phyloP scores from a whole-genome alignment of 2,329 filamentous ascomycete species.

The Hypoxylon sp. region DNA sequence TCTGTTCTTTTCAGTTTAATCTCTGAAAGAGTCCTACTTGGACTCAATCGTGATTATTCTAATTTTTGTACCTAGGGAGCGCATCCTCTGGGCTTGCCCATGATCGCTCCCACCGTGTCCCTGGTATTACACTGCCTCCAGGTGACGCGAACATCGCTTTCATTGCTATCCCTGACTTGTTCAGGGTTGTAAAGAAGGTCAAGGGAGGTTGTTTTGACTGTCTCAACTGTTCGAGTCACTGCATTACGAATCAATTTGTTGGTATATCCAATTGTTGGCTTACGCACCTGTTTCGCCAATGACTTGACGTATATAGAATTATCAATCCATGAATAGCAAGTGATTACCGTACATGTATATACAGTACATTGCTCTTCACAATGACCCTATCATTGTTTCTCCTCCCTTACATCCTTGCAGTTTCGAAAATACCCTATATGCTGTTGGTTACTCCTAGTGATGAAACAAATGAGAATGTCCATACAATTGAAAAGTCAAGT shows the following conservation, averaged over 20 bases:
- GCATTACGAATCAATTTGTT: not conserved
- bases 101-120: slow-evolving; percentile 75
- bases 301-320: no score
- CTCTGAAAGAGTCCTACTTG: slow-evolving; percentile 82
- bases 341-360: no score
- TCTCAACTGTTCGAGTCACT: not conserved
- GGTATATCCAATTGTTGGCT: not conserved
- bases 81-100: slow-evolving; percentile 79
- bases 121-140: slow-evolving; percentile 80
- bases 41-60: slow-evolving; percentile 82
- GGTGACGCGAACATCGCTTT: slow-evolving; percentile 71
- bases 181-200: slow-evolving; percentile 69
- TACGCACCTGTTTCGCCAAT: no score
- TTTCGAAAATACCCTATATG: no score
- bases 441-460: not conserved
- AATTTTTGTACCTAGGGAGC: slow-evolving; percentile 75
- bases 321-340: no score
- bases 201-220: not conserved
- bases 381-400: no score
- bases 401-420: no score
- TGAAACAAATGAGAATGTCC: not conserved
- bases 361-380: no score
- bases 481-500: not conserved
- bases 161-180: slow-evolving; percentile 69
- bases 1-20: slow-evolving; percentile 98